Percentiles rank a stretch among this genome's conserved stretches.
Conservation (phyloP, 345 rosid species). For the Ceriops decandra region DNA sequence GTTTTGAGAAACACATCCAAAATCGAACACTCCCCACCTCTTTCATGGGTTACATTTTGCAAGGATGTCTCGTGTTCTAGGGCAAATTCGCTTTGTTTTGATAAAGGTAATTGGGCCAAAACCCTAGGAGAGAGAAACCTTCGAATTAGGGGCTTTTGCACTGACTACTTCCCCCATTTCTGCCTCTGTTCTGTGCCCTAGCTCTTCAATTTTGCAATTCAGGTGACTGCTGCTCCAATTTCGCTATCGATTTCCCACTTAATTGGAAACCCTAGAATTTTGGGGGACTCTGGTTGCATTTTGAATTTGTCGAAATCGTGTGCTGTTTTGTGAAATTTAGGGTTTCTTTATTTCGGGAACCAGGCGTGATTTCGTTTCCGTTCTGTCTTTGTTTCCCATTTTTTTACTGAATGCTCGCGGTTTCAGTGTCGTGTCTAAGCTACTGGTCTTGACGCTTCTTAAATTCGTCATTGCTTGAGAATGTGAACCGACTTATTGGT, state of each 20-base stretch:
- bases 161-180: neutral
- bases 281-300: neutral
- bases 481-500: neutral
- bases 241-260: neutral
- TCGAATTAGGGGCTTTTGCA: too few species aligned
- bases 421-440: too few species aligned
- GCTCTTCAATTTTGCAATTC: constrained; percentile 2
- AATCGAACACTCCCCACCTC: too few species aligned
- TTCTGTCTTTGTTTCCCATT: neutral
- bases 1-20: too few species aligned
- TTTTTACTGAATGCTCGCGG: neutral
- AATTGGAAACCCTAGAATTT: neutral
- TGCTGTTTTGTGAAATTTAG: neutral
- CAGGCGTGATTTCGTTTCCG: neutral
- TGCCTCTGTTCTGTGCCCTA: neutral
- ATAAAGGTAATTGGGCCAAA: neutral
- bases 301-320: neutral
- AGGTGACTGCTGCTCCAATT: neutral
- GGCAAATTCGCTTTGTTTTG: neutral
- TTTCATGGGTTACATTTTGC: neutral
- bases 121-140: neutral
- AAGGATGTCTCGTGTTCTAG: neutral
- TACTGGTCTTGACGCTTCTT: too few species aligned
- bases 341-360: neutral
- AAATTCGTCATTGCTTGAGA: neutral